Base-by-base conservation (phyloP, 164 flowering plant genomes). In the Chimonanthus praecox region DNA sequence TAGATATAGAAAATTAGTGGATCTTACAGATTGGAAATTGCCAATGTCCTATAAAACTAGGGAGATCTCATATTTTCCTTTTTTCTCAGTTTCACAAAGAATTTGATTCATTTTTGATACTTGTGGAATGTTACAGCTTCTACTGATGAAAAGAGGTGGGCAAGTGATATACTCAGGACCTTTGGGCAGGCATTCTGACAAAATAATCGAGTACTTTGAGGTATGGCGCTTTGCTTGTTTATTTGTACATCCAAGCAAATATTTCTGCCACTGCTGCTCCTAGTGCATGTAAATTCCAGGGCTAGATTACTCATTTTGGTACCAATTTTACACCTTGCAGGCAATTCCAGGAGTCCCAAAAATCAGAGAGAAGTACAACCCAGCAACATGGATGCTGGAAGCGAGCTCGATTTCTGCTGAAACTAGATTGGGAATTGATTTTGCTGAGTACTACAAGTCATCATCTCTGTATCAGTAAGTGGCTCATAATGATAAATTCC, bases 351-450 rank as follows among this genome's bases (percentile, higher is more conserved):
- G 96, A 65, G 87, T 93, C 44, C 89, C 88, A 49, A 91, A 82
- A 76, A 93, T 95, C 62, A 87, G 84, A 71, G 94, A 90, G 0
- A 90, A 85, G 66, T 90, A 90, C 82, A 95, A 95, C 77, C 98
- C 99, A 0, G 98, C 98, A 16, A 88, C 98, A 72, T 95, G 99
- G 99, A 95, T 95, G 99, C 83, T 95, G 0, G 99, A 93, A 85
- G 98, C 81, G 58, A 93, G 92, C 88, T 95, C 99, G 5, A 75
- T 85, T 49, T 88, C 91, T 47, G 87, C 88, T 50, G 99, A 95
- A 83, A 81, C 81, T 47, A 74, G 87, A 58, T 89, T 91, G 0
- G 84, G 83, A 60, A 89, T 92, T 51, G 99, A 95, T 83, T 95
- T 95, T 66, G 94, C 99, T 3, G 91, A 91, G 70, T 70, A 82